These are phyloP conservation scores for Vanilla planifolia DNA, from an alignment of 106 monocot species.

Conservation along the genomic window DNA sequence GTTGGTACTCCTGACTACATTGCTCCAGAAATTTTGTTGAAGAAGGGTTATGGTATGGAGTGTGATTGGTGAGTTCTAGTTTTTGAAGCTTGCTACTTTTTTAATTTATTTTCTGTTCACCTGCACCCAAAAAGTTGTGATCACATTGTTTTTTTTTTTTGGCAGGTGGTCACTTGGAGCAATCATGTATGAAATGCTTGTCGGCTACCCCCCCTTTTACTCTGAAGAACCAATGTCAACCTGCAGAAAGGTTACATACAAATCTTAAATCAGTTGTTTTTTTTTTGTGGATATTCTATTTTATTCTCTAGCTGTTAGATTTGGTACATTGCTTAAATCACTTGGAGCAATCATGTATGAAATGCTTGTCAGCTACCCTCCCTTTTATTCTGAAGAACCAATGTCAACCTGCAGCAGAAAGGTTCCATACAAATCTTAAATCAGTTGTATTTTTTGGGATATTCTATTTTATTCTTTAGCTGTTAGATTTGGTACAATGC, in stretches of 20 bases:
- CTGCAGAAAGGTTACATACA: conserved; percentile 38
- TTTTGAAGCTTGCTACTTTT: neutral
- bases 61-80: conserved; percentile 41
- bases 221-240: conserved; percentile 59
- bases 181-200: conserved; percentile 38
- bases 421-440: conserved; percentile 17
- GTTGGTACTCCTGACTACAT: conserved; percentile 50
- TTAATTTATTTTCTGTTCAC: neutral
- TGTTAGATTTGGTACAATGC: too few relatives aligned
- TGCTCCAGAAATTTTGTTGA: conserved; percentile 30
- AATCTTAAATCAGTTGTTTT: neutral
- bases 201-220: conserved; percentile 60
- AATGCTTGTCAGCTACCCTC: conserved; percentile 50
- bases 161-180: conserved; percentile 58
- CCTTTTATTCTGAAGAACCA: conserved; percentile 63
- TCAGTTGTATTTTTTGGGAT: too few relatives aligned
- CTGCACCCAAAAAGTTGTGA: conserved; percentile 4
- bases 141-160: conserved; percentile 1
- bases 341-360: conserved; percentile 44
- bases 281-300: too few relatives aligned
- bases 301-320: too few relatives aligned
- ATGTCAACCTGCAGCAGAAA: conserved; percentile 54
- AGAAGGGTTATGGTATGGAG: conserved; percentile 35
- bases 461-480: too few relatives aligned
- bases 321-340: too few relatives aligned